Evolutionary conservation across 2,329 filamentous ascomycete genomes (phyloP).

Genomic region (Stemphylium lycopersici): DNA sequence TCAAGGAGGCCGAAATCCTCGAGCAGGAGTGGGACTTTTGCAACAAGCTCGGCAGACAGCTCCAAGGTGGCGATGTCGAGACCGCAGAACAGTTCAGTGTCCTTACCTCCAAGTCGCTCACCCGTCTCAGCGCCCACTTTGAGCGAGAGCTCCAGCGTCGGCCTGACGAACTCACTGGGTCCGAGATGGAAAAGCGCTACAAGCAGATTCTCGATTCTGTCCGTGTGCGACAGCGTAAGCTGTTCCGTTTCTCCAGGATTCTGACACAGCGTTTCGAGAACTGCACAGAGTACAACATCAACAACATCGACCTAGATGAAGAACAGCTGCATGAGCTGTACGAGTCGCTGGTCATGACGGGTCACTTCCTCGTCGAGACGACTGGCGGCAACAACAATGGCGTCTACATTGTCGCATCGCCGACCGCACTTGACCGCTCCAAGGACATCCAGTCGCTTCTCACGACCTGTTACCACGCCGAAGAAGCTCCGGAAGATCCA

Average conservation of each 20-base stretch:
- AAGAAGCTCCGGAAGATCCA: slow-evolving; percentile 72
- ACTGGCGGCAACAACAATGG: slow-evolving; percentile 71
- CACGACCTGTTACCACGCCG: slow-evolving; percentile 75
- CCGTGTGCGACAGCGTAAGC: slow-evolving; percentile 91
- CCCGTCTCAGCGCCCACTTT: slow-evolving; percentile 86
- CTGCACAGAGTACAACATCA: slow-evolving; percentile 91
- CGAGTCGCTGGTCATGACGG: slow-evolving; percentile 78
- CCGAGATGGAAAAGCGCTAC: slow-evolving; percentile 96
- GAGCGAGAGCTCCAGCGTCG: slow-evolving; percentile 87
- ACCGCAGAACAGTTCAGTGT: slow-evolving; percentile 97
- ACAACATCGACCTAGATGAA: slow-evolving; percentile 69
- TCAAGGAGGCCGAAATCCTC: slow-evolving; percentile 96
- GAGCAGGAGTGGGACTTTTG: slow-evolving; percentile 99
- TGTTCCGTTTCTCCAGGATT: slow-evolving; percentile 92
- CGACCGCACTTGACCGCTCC: slow-evolving; percentile 73
- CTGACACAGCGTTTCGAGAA: slow-evolving; percentile 95
- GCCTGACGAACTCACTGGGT: slow-evolving; percentile 75
- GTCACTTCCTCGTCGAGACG: slow-evolving; percentile 84
- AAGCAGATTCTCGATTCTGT: slow-evolving; percentile 95
- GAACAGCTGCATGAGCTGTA: slow-evolving; percentile 77
- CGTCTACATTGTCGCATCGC: slow-evolving; percentile 84
- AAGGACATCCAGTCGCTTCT: slow-evolving; percentile 87
- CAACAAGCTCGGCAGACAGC: slow-evolving; percentile 86
- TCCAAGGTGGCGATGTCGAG: slow-evolving; percentile 94
- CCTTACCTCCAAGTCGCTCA: slow-evolving; percentile 89